Conservation (phyloP, 306 rosid genomes). For the Astragalus membranaceus region DNA sequence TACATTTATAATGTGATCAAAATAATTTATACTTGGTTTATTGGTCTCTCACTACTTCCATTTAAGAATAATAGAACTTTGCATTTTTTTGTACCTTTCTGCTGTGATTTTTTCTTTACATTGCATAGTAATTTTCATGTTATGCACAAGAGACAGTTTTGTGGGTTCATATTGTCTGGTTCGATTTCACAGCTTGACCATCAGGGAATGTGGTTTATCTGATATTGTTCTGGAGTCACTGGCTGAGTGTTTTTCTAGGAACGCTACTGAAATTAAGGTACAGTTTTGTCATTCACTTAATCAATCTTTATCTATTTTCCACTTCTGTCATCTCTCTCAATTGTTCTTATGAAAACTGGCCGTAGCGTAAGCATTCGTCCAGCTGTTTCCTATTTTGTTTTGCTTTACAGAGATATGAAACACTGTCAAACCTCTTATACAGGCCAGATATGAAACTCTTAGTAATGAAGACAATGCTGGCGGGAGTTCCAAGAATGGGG, state of each 20-base stretch:
- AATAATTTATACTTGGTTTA: slow-evolving; percentile 1
- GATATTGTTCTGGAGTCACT: slow-evolving; percentile 68
- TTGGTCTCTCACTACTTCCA: neutral
- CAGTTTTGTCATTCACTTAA: neutral
- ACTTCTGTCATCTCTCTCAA: slow-evolving; percentile 24
- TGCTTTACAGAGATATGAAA: slow-evolving; percentile 96
- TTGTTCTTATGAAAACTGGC: slow-evolving; percentile 54
- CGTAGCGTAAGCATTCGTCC: slow-evolving; percentile 69
- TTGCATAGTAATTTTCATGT: slow-evolving; percentile 3
- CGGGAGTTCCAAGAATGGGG: slow-evolving; percentile 46
- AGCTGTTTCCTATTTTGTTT: slow-evolving; percentile 88
- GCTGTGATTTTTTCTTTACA: neutral
- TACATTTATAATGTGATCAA: neutral
- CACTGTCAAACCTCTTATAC: slow-evolving; percentile 90
- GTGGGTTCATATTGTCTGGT: slow-evolving; percentile 20
- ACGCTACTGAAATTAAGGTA: slow-evolving; percentile 74
- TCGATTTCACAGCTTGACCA: slow-evolving; percentile 62
- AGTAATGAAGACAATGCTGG: slow-evolving; percentile 44
- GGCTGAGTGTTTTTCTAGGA: slow-evolving; percentile 78
- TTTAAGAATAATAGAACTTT: neutral
- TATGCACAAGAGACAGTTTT: slow-evolving; percentile 14
- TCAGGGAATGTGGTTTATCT: slow-evolving; percentile 65
- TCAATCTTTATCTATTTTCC: slow-evolving; percentile 5
- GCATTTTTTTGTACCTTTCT: neutral
- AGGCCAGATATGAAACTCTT: slow-evolving; percentile 85